phyloP scores from a whole-genome alignment of 768 basidiomycete genomes.

The Fistulinella prunicolor region DNA sequence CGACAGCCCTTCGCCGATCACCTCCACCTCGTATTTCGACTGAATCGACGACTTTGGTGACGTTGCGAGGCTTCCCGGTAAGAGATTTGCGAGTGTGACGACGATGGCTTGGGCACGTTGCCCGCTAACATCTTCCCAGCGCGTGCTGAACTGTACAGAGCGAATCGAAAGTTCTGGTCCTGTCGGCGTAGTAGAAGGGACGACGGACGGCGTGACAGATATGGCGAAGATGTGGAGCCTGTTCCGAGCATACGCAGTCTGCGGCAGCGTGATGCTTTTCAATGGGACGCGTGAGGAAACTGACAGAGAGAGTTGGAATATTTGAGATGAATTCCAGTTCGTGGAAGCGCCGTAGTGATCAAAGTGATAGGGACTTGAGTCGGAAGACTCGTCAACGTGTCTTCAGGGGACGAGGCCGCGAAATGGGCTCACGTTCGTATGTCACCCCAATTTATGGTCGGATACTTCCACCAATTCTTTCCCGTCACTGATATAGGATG shows the following conservation, averaged over 20 bases:
- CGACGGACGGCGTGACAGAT: constrained; percentile 36
- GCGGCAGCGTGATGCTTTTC: constrained; percentile 44
- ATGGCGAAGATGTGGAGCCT: constrained; percentile 48
- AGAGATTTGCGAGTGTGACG: constrained; percentile 50
- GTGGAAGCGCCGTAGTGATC: constrained; percentile 31
- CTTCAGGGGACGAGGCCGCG: neutral
- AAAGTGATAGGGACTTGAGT: constrained; percentile 45
- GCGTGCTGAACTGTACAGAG: constrained; percentile 42
- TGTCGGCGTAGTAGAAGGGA: constrained; percentile 22
- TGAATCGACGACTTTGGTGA: constrained; percentile 32
- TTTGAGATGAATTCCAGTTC: constrained; percentile 43
- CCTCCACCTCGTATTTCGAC: constrained; percentile 34
- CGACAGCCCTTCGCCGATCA: constrained; percentile 37
- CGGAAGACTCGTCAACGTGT: neutral
- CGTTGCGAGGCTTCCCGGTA: constrained; percentile 32
- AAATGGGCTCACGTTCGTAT: constrained; percentile 42
- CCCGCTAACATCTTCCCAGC: constrained; percentile 42
- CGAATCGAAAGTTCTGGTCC: constrained; percentile 39
- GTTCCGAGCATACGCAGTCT: constrained; percentile 19
- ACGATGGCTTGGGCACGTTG: constrained; percentile 47
- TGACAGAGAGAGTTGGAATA: constrained; percentile 45
- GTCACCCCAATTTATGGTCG: constrained; percentile 39
- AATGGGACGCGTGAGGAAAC: constrained; percentile 40
- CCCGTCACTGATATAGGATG: constrained; percentile 35
- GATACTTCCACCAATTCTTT: constrained; percentile 45